Evolutionary conservation across 495 filamentous ascomycete species (phyloP), one percentile per base, ranked within the genome.

Genomic region (Usnea hakonensis): DNA sequence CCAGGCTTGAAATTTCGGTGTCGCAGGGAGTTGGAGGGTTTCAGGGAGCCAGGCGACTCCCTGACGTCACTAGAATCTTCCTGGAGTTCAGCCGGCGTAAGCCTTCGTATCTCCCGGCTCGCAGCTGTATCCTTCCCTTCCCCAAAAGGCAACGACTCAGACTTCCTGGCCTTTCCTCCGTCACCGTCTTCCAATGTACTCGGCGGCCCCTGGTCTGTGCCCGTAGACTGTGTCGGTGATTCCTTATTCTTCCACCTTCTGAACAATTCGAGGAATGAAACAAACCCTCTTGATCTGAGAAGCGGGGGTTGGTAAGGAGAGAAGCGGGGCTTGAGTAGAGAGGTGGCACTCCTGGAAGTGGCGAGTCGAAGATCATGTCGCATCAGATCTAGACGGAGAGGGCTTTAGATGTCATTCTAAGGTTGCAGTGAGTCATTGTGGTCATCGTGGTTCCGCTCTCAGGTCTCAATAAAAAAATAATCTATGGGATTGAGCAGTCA

Each of bases 341-440:
- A 5, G 19, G 17, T 1, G 33, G 36, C 37, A 43, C 28, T 43
- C 59, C 13, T 38, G n/a, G 23, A 55, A 61, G 13, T 26, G 50
- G 48, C 26, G 36, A 36, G 2, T 23, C 50, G 36, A 36, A 32
- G 35, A 17, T 54, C 58, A 61, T 61, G 37, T 61, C 50, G 59
- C 59, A 61, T 61, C 23, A 55, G 36, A 10, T n/a, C 36, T 16
- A 41, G 35, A 13, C n/a, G 16, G 0, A 21, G 30, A n/a, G 53
- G 44, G 35, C 35, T 28, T 1, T 37, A 60, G 28, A 6, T 16
- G 19, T 30, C 10, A n/a, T n/a, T n/a, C n/a, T n/a, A n/a, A n/a
- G n/a, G 16, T 10, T 16, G 26, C 23, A 30, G 4, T 61, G 44
- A 40, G 33, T 54, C 44, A 40, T n/a, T 32, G 46, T 16, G 10